phyloP scores from a whole-genome alignment of 305 asterid species.

The Rubia balearica region DNA sequence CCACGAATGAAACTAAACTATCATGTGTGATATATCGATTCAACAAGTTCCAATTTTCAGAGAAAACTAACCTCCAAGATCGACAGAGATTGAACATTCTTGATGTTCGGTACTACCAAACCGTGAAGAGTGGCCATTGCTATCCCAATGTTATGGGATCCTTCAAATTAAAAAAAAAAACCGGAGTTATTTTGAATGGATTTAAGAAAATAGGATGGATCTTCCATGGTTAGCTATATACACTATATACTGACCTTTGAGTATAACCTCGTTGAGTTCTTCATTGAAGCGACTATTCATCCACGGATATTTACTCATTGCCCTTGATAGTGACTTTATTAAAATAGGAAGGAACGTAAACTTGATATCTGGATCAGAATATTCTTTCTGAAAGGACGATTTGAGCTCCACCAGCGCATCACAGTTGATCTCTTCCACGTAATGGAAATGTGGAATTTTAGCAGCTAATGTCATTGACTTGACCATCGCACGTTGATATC shows the following conservation, averaged over 20 bases:
- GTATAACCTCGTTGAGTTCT: constrained; percentile 61
- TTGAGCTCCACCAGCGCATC: constrained; percentile 68
- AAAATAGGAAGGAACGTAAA: constrained; percentile 69
- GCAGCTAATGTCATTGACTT: constrained; percentile 87
- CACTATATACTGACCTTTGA: constrained; percentile 54
- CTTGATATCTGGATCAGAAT: constrained; percentile 64
- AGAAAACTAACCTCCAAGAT: constrained; percentile 65
- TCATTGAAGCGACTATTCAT: constrained; percentile 79
- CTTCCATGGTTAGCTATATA: neutral
- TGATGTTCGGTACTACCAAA: constrained; percentile 84
- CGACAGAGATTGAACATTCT: constrained; percentile 82
- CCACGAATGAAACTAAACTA: neutral
- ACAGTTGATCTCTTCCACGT: constrained; percentile 82
- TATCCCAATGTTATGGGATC: constrained; percentile 84
- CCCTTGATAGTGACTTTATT: constrained; percentile 83
- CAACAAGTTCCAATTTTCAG: neutral
- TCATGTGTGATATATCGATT: neutral
- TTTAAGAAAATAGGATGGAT: neutral
- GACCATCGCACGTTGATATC: constrained; percentile 92
- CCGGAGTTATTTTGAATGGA: neutral
- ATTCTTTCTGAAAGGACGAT: constrained; percentile 59
- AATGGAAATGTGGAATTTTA: constrained; percentile 86
- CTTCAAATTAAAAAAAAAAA: constrained; percentile 30
- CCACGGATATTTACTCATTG: constrained; percentile 60
- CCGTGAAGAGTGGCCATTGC: constrained; percentile 98